Percentiles rank a stretch among this genome's conserved stretches.
Evolutionary conservation across 305 asterid species (phyloP).

Genomic region (Ilex paraguariensis): DNA sequence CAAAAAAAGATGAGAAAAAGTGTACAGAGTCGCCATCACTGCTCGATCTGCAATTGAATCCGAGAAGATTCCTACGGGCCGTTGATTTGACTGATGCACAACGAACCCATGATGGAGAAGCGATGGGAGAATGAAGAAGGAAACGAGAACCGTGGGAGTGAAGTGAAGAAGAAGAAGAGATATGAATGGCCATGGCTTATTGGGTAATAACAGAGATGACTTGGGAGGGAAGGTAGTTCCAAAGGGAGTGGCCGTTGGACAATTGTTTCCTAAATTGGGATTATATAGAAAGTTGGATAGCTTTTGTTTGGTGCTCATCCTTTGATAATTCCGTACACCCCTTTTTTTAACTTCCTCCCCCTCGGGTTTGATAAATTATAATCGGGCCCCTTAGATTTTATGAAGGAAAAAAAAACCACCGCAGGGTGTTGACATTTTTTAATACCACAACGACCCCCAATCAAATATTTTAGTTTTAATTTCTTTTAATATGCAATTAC

Average conservation of each 20-base stretch:
- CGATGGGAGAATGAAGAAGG: slow-evolving; percentile 24
- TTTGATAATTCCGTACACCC: background rate
- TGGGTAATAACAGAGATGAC: background rate
- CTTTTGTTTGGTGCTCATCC: slow-evolving; percentile 52
- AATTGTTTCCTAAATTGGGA: no score
- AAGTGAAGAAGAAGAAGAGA: slow-evolving; percentile 23
- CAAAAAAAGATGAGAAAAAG: background rate
- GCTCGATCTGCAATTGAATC: slow-evolving; percentile 44
- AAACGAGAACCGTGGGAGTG: slow-evolving; percentile 4
- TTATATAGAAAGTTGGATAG: slow-evolving; percentile 26
- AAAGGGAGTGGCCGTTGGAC: slow-evolving; percentile 31
- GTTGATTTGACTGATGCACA: slow-evolving; percentile 14
- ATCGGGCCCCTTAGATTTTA: no score
- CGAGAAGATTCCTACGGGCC: slow-evolving; percentile 16
- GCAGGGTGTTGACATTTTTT: no score
- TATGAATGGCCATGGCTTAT: slow-evolving; percentile 27
- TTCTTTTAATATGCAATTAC: no score
- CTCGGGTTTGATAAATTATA: no score
- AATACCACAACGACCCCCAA: no score
- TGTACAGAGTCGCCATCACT: slow-evolving; percentile 26
- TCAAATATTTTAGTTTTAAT: no score
- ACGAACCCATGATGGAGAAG: slow-evolving; percentile 5
- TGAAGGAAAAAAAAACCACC: no score
- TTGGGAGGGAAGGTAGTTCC: slow-evolving; percentile 8
- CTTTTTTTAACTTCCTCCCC: no score